Base-by-base conservation (phyloP, 2,329 filamentous ascomycete species). In the Paramyrothecium roridum region DNA sequence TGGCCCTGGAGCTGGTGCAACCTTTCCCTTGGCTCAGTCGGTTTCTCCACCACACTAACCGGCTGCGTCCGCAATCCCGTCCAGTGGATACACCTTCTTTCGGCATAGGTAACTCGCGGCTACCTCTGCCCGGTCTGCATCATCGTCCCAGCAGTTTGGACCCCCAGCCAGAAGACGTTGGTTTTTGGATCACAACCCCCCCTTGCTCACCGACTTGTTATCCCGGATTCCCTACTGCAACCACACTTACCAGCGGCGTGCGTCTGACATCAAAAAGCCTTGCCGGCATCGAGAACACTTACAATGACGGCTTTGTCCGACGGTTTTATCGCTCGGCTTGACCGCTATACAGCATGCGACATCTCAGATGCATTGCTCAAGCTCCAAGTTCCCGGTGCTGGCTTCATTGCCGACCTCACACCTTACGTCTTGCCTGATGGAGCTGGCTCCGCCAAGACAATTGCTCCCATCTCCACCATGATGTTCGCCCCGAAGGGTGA, bases 351-450 rank as follows among this genome's bases (percentile, higher is more conserved):
- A 19, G 76, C 78, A 40, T 81, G 78, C 67, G 78, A 90, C 78
- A 76, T 91, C 57, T 89, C 88, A 12, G 89, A 92, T 68, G 88
- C 87, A 7, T 79, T 92, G 2, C 78, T 90, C 54, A 89, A 87
- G 65, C 78, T 92, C 50, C 81, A 87, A 56, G 80, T 87, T 10
- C 79, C 85, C 12, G 80, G 82, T 49, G 87, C 85, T 23, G 89
- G 89, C 53, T 86, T 85, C 66, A 72, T 92, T 40, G 75, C 84
- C 40, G 87, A 91, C 66, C 65, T 80, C 45, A 66, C 68, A 47
- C 68, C 70, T 30, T 68, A 73, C 57, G 65, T 65, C 62, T 61
- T 64, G 54, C 54, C 62, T 34, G 61, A 56, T 58, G 60, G 66
- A 26, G 53, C 55, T 43, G 56, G 65, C 40, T 48, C 62, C 34